Evolutionary conservation across 192 early-diverging fungal genomes (phyloP).

Genomic region (Backusella luteola): DNA sequence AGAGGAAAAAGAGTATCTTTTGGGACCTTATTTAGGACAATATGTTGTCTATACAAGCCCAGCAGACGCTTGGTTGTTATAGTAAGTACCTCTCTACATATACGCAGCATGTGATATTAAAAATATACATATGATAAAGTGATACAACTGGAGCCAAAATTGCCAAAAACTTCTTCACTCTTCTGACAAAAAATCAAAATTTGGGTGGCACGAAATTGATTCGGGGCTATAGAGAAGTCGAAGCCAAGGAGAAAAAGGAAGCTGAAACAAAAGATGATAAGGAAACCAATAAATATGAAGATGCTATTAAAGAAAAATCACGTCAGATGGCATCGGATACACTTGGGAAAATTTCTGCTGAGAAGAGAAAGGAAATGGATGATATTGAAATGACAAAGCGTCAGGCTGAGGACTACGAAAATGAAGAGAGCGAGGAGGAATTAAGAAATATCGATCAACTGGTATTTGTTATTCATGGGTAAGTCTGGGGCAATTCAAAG

Average conservation of each 20-base stretch:
- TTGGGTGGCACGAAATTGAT: conserved; percentile 67
- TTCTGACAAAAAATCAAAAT: conserved; percentile 49
- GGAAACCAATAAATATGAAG: neutral
- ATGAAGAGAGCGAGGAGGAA: conserved; percentile 51
- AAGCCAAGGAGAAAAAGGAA: conserved; percentile 12
- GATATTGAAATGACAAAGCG: neutral
- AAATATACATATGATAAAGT: conserved; percentile 7
- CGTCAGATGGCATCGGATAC: neutral
- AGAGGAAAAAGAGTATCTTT: conserved; percentile 44
- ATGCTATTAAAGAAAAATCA: neutral
- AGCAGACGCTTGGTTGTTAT: conserved; percentile 57
- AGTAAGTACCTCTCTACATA: conserved; percentile 27
- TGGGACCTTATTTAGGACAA: conserved; percentile 75
- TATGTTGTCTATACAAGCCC: conserved; percentile 71
- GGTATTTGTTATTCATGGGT: conserved; percentile 80
- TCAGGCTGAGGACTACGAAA: conserved; percentile 48
- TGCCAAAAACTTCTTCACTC: conserved; percentile 53
- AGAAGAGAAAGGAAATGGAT: conserved; percentile 7
- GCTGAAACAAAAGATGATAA: neutral
- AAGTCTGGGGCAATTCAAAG: neutral
- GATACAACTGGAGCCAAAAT: conserved; percentile 31
- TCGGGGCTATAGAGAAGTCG: conserved; percentile 74
- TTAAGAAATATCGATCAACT: conserved; percentile 74
- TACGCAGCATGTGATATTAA: neutral
- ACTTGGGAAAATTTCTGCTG: neutral